Evolutionary conservation across 257 asterid genomes (phyloP).

Genomic region (Misopates orontium): DNA sequence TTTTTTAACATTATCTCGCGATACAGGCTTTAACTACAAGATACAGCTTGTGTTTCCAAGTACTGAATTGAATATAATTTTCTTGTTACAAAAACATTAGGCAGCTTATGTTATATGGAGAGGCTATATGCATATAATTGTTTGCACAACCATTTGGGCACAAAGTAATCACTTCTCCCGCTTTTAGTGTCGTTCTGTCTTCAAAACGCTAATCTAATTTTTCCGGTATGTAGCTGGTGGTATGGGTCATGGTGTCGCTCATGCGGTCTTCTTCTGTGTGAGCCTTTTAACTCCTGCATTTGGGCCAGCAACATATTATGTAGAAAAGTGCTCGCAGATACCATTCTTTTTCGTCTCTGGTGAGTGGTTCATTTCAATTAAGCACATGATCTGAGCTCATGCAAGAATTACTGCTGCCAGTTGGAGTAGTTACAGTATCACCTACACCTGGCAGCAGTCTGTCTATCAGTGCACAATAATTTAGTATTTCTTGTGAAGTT

Average conservation of each 20-base stretch:
- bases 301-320: slow-evolving; percentile 95
- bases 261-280: slow-evolving; percentile 93
- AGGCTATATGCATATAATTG: not conserved
- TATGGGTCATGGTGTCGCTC: slow-evolving; percentile 98
- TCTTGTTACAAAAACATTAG: too few relatives aligned
- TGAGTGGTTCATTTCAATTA: slow-evolving; percentile 38
- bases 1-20: not conserved
- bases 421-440: slow-evolving; percentile 4
- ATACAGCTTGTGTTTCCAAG: slow-evolving; percentile 1
- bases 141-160: not conserved
- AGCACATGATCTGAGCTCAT: not conserved
- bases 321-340: slow-evolving; percentile 81
- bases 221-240: slow-evolving; percentile 77
- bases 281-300: slow-evolving; percentile 96
- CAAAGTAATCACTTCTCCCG: not conserved
- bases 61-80: not conserved
- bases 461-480: not conserved
- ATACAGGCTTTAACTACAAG: not conserved
- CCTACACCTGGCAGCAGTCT: slow-evolving; percentile 17
- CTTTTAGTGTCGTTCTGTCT: slow-evolving; percentile 20
- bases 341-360: slow-evolving; percentile 92
- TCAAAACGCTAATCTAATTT: slow-evolving; percentile 8
- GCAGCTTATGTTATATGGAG: too few relatives aligned
- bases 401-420: slow-evolving; percentile 4
- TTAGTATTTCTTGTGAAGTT: not conserved